Evolutionary conservation across 140 eudicot genomes (phyloP).

Genomic region (Stevia rebaudiana): DNA sequence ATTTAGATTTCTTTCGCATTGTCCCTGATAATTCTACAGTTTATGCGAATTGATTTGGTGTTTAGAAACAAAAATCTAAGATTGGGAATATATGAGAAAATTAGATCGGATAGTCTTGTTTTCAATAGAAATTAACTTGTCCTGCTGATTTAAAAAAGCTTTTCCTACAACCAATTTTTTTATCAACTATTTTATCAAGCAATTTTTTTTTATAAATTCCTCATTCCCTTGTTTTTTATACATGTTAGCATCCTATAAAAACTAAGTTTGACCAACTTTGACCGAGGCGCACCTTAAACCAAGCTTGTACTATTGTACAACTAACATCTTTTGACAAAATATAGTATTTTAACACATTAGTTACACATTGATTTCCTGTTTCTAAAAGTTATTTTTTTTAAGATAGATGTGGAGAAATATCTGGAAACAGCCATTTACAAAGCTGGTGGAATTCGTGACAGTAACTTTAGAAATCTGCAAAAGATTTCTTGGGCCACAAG

Average conservation of each 20-base stretch:
- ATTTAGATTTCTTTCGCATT: background rate
- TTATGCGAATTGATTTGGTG: background rate
- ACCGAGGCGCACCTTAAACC: no score
- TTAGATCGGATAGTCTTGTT: background rate
- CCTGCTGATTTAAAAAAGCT: background rate
- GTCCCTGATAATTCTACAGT: conserved; percentile 13
- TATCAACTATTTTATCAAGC: no score
- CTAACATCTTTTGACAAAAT: background rate
- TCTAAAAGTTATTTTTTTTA: conserved; percentile 26
- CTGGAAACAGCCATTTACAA: conserved; percentile 66
- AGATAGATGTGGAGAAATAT: conserved; percentile 74
- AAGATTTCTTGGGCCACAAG: conserved; percentile 90
- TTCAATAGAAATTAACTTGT: background rate
- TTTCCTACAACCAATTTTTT: no score
- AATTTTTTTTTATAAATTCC: no score
- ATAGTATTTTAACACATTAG: conserved; percentile 4
- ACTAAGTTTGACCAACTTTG: no score
- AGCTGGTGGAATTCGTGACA: conserved; percentile 87
- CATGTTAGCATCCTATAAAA: no score
- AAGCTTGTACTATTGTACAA: background rate
- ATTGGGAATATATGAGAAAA: background rate
- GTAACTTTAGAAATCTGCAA: conserved; percentile 73
- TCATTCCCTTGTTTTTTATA: no score
- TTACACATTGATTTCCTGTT: background rate
- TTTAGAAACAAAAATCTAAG: background rate